Evolutionary conservation across 2,329 filamentous ascomycete genomes (phyloP).

Genomic region (Paracoccidioides lutzii): DNA sequence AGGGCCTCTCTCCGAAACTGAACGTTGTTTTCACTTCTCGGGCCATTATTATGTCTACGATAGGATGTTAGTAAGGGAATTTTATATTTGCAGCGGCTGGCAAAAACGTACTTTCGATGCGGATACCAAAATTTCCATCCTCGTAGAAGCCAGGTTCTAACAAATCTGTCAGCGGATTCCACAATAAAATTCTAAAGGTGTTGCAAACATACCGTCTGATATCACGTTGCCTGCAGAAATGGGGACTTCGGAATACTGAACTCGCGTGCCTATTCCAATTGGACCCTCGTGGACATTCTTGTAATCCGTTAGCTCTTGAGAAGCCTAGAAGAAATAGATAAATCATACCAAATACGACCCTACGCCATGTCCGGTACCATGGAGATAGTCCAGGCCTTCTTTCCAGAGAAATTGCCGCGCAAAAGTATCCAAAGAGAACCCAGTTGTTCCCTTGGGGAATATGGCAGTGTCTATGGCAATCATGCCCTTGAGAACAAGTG

Average conservation of each 20-base stretch:
- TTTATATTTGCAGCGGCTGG: background rate
- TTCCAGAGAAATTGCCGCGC: conserved; percentile 90
- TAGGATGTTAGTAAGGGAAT: conserved; percentile 5
- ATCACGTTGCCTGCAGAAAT: conserved; percentile 87
- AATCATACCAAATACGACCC: conserved; percentile 60
- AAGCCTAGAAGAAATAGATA: background rate
- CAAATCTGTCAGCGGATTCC: conserved; percentile 7
- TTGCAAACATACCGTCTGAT: conserved; percentile 48
- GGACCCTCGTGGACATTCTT: conserved; percentile 91
- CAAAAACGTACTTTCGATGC: conserved; percentile 60
- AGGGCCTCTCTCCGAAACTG: conserved; percentile 86
- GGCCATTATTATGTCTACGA: conserved; percentile 66
- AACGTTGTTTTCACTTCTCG: conserved; percentile 76
- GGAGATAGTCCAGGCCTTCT: conserved; percentile 83
- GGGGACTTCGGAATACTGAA: conserved; percentile 83
- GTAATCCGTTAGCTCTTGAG: conserved; percentile 10
- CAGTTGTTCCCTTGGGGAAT: conserved; percentile 90
- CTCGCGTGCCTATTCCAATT: conserved; percentile 84
- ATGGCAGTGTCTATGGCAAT: conserved; percentile 75
- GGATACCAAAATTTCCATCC: conserved; percentile 85
- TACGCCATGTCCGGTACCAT: conserved; percentile 91
- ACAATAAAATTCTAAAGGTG: background rate
- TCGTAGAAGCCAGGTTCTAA: conserved; percentile 90
- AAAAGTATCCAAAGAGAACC: conserved; percentile 77
- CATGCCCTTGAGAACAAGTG: conserved; percentile 84